A percentile compares a stretch with the other conserved stretches of the same genome.
Evolutionary conservation across 2,329 filamentous ascomycete species (phyloP).

Genomic region (Ramularia collo-cygni): DNA sequence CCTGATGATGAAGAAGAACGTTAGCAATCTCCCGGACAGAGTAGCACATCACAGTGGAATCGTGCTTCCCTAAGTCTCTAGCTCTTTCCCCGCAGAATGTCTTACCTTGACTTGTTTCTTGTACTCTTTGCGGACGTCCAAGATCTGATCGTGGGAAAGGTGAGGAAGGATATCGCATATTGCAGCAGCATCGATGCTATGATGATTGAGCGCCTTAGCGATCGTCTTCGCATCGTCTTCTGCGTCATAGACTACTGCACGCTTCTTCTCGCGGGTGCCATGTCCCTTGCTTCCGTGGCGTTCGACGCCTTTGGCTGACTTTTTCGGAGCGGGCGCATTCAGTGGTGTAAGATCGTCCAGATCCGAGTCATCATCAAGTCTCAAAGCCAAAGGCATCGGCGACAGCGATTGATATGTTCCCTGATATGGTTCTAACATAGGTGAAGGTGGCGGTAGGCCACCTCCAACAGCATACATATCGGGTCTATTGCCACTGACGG

Average conservation of each 20-base stretch:
- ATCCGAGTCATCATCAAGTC: constrained; percentile 52
- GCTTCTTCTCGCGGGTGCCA: constrained; percentile 47
- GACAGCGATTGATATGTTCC: constrained; percentile 93
- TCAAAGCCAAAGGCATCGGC: constrained; percentile 79
- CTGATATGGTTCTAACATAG: constrained; percentile 83
- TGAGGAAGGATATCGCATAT: constrained; percentile 79
- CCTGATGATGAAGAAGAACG: too few species aligned
- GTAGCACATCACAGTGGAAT: too few species aligned
- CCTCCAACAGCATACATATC: constrained; percentile 33
- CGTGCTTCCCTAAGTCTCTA: too few species aligned
- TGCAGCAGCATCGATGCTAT: constrained; percentile 58
- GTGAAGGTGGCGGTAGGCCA: constrained; percentile 63
- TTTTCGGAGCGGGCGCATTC: constrained; percentile 20
- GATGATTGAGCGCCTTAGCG: constrained; percentile 64
- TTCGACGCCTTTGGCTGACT: constrained; percentile 11
- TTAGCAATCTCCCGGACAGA: too few species aligned
- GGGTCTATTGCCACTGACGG: constrained; percentile 41
- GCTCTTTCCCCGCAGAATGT: too few species aligned
- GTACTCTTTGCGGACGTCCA: constrained; percentile 81
- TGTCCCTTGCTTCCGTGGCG: constrained; percentile 10
- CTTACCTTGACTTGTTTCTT: constrained; percentile 70
- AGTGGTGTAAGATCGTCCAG: constrained; percentile 43
- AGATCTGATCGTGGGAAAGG: constrained; percentile 78
- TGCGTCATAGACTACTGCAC: constrained; percentile 74
- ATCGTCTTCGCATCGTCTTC: constrained; percentile 70